Percentiles rank a stretch among this genome's conserved stretches.
phyloP scores from a whole-genome alignment of 202 grass and related monocot genomes.

The Digitaria exilis region DNA sequence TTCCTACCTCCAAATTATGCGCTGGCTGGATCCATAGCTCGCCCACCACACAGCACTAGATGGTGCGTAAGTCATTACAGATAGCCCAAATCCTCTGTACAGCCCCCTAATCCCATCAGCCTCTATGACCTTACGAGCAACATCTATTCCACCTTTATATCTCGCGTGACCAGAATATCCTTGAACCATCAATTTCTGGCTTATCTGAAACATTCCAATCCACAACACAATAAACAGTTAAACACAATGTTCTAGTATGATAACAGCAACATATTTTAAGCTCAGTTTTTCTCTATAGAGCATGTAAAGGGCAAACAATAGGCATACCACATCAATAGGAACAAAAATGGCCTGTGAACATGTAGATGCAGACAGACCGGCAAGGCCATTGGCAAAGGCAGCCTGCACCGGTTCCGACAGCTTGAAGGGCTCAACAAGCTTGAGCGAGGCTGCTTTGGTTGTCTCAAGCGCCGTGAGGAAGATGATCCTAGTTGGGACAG shows the following conservation, averaged over 20 bases:
- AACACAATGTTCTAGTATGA: background rate
- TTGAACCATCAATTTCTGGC: constrained; percentile 99
- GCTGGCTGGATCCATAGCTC: constrained; percentile 94
- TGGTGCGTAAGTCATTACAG: constrained; percentile 91
- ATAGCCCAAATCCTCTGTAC: constrained; percentile 96
- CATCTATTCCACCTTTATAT: constrained; percentile 91
- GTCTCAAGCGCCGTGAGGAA: constrained; percentile 85
- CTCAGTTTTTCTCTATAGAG: background rate
- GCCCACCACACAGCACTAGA: constrained; percentile 99
- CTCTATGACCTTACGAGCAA: constrained; percentile 73
- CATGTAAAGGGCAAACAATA: constrained; percentile 1
- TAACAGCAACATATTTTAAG: constrained; percentile 7
- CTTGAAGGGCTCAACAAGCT: constrained; percentile 70
- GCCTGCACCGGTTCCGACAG: constrained; percentile 77
- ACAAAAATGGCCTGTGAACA: constrained; percentile 92
- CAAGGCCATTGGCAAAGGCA: constrained; percentile 83
- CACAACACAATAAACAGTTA: constrained; percentile 40
- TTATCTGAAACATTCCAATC: constrained; percentile 65
- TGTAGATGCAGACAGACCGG: constrained; percentile 73
- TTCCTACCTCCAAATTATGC: constrained; percentile 87
- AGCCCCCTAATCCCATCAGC: constrained; percentile 75
- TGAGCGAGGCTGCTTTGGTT: constrained; percentile 73
- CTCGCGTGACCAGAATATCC: constrained; percentile 87
- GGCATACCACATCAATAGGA: constrained; percentile 94
- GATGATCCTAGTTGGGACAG: constrained; percentile 88